phyloP scores from a whole-genome alignment of 306 rosid genomes.

The Cicer cuneatum region DNA sequence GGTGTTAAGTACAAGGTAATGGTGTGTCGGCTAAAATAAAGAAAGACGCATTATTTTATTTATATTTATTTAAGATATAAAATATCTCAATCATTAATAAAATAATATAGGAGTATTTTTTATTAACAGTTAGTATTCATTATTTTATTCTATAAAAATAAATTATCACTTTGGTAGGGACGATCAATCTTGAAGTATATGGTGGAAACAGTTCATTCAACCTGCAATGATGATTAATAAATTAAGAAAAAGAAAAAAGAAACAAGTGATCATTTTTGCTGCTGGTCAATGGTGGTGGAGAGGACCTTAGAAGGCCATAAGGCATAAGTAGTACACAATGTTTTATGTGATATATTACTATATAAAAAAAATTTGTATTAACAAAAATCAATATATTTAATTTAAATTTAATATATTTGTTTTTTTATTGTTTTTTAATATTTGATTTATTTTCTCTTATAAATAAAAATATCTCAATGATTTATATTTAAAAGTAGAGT shows the following conservation, averaged over 20 bases:
- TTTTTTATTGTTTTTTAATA: no score
- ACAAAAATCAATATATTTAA: no score
- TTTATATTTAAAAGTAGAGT: no score
- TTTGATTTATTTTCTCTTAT: no score
- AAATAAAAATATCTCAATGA: no score
- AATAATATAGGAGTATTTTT: not conserved
- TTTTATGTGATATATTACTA: no score
- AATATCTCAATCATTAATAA: not conserved
- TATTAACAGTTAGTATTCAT: not conserved
- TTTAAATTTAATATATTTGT: no score
- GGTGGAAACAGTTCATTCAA: not conserved
- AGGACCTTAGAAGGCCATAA: not conserved
- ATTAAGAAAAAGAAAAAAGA: no score
- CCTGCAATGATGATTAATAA: not conserved
- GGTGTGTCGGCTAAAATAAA: slow-evolving; percentile 65
- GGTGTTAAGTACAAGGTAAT: slow-evolving; percentile 49
- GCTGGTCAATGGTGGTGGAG: not conserved
- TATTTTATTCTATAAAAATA: not conserved
- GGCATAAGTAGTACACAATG: no score
- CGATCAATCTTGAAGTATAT: not conserved
- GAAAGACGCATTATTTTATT: slow-evolving; percentile 46
- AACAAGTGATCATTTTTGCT: not conserved
- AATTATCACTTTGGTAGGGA: not conserved
- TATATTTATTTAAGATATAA: not conserved
- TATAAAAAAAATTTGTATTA: no score